Conservation (phyloP, 805 yeast species). For the Candida parachauliodes region DNA sequence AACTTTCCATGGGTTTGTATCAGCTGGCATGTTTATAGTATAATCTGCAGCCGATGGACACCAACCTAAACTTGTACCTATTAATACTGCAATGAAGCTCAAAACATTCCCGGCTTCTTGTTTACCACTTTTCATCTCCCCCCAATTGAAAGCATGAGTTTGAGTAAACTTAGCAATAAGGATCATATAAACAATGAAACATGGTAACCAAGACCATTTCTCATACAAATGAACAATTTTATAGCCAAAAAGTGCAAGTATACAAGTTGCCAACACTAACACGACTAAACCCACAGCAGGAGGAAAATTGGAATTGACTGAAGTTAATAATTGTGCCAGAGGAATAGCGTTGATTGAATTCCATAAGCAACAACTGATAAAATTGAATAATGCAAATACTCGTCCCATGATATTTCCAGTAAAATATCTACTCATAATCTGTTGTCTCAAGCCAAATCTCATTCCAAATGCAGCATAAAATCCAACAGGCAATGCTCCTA, state of each 20-base stretch:
- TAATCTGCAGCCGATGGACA: slow-evolving; percentile 31
- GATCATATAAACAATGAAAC: slow-evolving; percentile 23
- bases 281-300: slow-evolving; percentile 17
- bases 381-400: slow-evolving; percentile 24
- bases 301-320: slow-evolving; percentile 18
- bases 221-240: slow-evolving; percentile 28
- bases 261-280: slow-evolving; percentile 26
- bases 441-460: slow-evolving; percentile 39
- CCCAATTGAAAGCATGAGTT: slow-evolving; percentile 22
- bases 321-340: slow-evolving; percentile 25
- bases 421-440: slow-evolving; percentile 27
- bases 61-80: slow-evolving; percentile 34
- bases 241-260: slow-evolving; percentile 29
- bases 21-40: slow-evolving; percentile 28
- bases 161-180: slow-evolving; percentile 26
- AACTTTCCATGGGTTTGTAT: slow-evolving; percentile 25
- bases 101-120: slow-evolving; percentile 28
- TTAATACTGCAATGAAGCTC: slow-evolving; percentile 24
- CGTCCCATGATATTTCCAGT: slow-evolving; percentile 31
- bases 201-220: slow-evolving; percentile 32
- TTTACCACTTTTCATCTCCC: slow-evolving; percentile 23
- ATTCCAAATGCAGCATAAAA: slow-evolving; percentile 35
- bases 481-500: slow-evolving; percentile 38
- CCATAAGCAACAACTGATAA: slow-evolving; percentile 33
- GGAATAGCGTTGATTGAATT: slow-evolving; percentile 29